These are phyloP conservation scores for Sphagnurus paluster DNA, from an alignment of 1,284 basidiomycete genomes.

Conservation along the genomic window DNA sequence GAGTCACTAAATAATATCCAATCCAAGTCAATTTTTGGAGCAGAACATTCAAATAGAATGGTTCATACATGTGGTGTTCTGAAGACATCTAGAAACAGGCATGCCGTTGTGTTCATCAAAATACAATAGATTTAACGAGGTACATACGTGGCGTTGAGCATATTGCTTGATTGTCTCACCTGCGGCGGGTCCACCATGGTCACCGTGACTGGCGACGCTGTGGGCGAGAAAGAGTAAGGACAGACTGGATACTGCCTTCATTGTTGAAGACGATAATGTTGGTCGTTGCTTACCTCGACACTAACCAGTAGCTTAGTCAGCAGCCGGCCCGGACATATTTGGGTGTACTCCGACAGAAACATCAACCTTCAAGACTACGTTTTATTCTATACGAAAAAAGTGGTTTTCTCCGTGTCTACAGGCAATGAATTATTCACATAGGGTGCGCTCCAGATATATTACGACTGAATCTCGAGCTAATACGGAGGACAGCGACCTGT, in stretches of 20 bases:
- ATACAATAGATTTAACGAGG: neutral
- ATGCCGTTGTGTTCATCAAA: conserved; percentile 5
- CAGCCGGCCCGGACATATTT: conserved; percentile 6
- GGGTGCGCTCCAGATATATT: no score
- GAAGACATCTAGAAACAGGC: conserved; percentile 69
- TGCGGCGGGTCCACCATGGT: conserved; percentile 39
- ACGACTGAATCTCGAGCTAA: no score
- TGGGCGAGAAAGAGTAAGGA: conserved; percentile 34
- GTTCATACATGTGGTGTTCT: conserved; percentile 78
- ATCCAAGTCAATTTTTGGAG: neutral
- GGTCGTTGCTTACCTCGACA: neutral
- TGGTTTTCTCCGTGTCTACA: no score
- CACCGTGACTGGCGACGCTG: conserved; percentile 42
- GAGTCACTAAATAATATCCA: conserved; percentile 52
- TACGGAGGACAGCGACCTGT: no score
- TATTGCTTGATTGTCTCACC: conserved; percentile 56
- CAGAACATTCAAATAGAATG: no score
- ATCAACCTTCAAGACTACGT: no score
- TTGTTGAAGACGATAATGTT: conserved; percentile 19
- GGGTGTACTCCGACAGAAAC: no score
- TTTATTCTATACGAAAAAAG: no score
- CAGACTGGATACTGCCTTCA: conserved; percentile 38
- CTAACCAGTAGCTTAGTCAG: conserved; percentile 8
- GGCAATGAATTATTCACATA: no score
- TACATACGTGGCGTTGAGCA: conserved; percentile 60